Evolutionary conservation across 306 rosid species (phyloP).

Genomic region (Cicer yamashitae): DNA sequence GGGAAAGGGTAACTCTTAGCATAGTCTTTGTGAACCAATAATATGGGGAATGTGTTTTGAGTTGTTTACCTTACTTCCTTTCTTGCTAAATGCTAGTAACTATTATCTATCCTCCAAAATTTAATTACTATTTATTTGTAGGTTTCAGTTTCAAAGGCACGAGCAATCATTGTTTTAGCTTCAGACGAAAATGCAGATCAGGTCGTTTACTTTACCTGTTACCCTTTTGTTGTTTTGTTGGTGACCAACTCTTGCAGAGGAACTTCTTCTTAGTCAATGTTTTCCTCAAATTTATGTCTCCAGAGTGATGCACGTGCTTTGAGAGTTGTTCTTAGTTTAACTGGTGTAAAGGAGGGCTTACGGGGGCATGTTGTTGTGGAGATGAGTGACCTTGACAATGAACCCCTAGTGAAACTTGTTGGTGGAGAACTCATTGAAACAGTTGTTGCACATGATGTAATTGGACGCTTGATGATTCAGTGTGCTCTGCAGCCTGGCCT

Average conservation of each 20-base stretch:
- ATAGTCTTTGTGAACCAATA: slow-evolving; percentile 20
- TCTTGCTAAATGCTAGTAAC: neutral
- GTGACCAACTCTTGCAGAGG: slow-evolving; percentile 17
- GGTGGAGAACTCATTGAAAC: slow-evolving; percentile 97
- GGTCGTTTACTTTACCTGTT: slow-evolving; percentile 55
- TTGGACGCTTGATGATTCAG: slow-evolving; percentile 98
- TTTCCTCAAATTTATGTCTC: slow-evolving; percentile 42
- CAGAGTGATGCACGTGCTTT: slow-evolving; percentile 98
- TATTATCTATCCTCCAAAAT: slow-evolving; percentile 20
- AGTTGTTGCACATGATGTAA: slow-evolving; percentile 98
- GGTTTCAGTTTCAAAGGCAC: slow-evolving; percentile 99
- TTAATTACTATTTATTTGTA: slow-evolving; percentile 40
- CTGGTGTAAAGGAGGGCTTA: slow-evolving; percentile 92
- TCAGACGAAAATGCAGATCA: slow-evolving; percentile 96
- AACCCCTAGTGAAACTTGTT: slow-evolving; percentile 95
- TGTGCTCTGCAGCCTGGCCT: slow-evolving; percentile 99
- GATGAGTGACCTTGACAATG: slow-evolving; percentile 98
- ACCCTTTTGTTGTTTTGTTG: slow-evolving; percentile 40
- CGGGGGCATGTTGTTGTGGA: slow-evolving; percentile 94
- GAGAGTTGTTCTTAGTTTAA: slow-evolving; percentile 96
- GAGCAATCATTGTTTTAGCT: slow-evolving; percentile 96
- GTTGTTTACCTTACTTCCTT: neutral
- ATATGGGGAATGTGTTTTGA: slow-evolving; percentile 25
- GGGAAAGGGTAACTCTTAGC: slow-evolving; percentile 20
- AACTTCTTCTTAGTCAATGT: slow-evolving; percentile 38